Percentiles rank a stretch among this genome's conserved stretches.
These are phyloP conservation scores for Heterobasidion annosum DNA, from an alignment of 1,284 basidiomycete species.

Conservation along the genomic window DNA sequence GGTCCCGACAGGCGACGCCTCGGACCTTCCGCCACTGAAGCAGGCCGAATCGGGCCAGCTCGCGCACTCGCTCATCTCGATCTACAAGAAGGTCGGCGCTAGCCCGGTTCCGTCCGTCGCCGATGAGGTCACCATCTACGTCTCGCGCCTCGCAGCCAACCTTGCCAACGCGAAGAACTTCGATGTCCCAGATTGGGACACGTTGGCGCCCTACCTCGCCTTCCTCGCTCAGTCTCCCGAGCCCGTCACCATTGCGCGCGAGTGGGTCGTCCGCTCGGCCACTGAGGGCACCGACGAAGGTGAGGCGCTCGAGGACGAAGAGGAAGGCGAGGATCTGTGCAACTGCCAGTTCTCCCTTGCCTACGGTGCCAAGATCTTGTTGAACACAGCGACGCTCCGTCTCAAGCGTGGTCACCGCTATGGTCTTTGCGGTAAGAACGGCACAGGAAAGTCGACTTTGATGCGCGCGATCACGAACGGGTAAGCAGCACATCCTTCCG, in stretches of 20 bases:
- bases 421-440: slow-evolving; percentile 97
- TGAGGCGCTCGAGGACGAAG: slow-evolving; percentile 77
- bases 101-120: slow-evolving; percentile 39
- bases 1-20: slow-evolving; percentile 79
- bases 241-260: slow-evolving; percentile 62
- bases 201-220: slow-evolving; percentile 69
- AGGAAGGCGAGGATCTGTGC: slow-evolving; percentile 96
- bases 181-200: slow-evolving; percentile 83
- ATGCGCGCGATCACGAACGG: slow-evolving; percentile 94
- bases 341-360: slow-evolving; percentile 98
- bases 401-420: slow-evolving; percentile 99
- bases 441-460: slow-evolving; percentile 97
- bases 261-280: slow-evolving; percentile 87
- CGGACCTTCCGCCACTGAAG: slow-evolving; percentile 82
- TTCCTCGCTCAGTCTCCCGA: slow-evolving; percentile 63
- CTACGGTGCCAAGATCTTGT: slow-evolving; percentile 96
- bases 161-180: slow-evolving; percentile 90
- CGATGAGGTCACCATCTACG: slow-evolving; percentile 64
- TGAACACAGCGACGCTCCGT: slow-evolving; percentile 93
- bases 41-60: slow-evolving; percentile 61
- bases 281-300: slow-evolving; percentile 69
- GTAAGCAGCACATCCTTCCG: slow-evolving; percentile 11
- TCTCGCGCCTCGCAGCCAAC: slow-evolving; percentile 73
- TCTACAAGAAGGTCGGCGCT: slow-evolving; percentile 80
- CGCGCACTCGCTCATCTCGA: slow-evolving; percentile 53